phyloP scores from a whole-genome alignment of 768 basidiomycete genomes.

The Melanogaster broomeanus region DNA sequence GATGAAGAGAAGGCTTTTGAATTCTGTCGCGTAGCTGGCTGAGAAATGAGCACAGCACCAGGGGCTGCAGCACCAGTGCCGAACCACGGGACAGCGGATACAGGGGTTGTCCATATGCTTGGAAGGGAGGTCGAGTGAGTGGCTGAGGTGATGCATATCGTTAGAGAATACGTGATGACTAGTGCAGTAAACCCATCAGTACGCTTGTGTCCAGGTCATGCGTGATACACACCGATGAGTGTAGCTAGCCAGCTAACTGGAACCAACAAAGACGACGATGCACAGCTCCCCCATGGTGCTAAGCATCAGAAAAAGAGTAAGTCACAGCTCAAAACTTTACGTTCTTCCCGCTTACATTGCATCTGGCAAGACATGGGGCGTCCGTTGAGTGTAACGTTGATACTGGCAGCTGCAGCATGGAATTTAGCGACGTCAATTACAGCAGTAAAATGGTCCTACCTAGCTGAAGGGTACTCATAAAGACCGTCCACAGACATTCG shows the following conservation, averaged over 20 bases:
- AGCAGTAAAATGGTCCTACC: constrained; percentile 36
- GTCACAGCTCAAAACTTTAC: background rate
- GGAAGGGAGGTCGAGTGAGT: constrained; percentile 45
- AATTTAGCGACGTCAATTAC: background rate
- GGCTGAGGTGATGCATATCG: constrained; percentile 47
- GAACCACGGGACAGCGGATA: constrained; percentile 65
- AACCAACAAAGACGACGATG: constrained; percentile 48
- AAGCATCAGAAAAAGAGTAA: constrained; percentile 3
- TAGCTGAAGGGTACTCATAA: constrained; percentile 50
- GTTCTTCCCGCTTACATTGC: constrained; percentile 32
- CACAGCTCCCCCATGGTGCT: constrained; percentile 47
- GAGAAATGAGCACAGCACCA: background rate
- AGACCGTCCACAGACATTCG: constrained; percentile 59
- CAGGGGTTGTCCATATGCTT: constrained; percentile 52
- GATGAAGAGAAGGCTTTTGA: constrained; percentile 6
- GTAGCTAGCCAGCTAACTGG: constrained; percentile 50
- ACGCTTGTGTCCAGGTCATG: background rate
- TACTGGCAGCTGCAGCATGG: constrained; percentile 44
- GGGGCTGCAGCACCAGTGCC: constrained; percentile 7
- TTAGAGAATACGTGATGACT: constrained; percentile 59
- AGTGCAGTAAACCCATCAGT: constrained; percentile 4
- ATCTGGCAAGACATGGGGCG: constrained; percentile 38
- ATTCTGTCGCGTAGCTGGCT: constrained; percentile 10
- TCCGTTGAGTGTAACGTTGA: constrained; percentile 47
- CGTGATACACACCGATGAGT: constrained; percentile 42